These are phyloP conservation scores for Hypsizygus ulmarius DNA, from an alignment of 1,284 basidiomycete species.

Conservation along the genomic window DNA sequence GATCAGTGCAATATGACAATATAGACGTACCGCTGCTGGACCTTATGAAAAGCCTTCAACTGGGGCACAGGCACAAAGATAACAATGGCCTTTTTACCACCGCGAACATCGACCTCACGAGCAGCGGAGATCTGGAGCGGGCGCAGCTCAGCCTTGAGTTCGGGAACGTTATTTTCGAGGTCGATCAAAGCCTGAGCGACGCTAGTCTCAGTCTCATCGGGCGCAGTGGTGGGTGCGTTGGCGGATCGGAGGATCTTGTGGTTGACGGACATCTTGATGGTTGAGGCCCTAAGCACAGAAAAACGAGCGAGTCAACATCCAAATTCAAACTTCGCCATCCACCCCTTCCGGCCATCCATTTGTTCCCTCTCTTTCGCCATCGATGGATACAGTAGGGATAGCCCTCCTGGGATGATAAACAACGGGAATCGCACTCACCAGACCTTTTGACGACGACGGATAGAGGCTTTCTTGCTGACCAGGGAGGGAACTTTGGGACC, in stretches of 20 bases:
- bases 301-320: constrained; percentile 38
- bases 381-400: constrained; percentile 20
- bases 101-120: constrained; percentile 98
- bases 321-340: constrained; percentile 46
- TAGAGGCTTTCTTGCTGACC: constrained; percentile 31
- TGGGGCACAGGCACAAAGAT: constrained; percentile 98
- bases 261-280: constrained; percentile 70
- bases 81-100: constrained; percentile 99
- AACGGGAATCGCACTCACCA: constrained; percentile 38
- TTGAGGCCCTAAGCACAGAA: constrained; percentile 32
- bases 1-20: constrained; percentile 8
- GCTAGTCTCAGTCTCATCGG: constrained; percentile 89
- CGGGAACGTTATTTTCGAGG: constrained; percentile 97
- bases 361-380: constrained; percentile 18
- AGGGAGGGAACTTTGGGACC: constrained; percentile 22
- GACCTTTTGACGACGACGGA: constrained; percentile 41
- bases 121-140: constrained; percentile 97
- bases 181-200: constrained; percentile 97
- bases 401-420: constrained; percentile 20
- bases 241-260: constrained; percentile 93
- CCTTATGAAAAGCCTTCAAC: constrained; percentile 98
- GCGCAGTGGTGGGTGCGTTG: constrained; percentile 87
- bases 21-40: constrained; percentile 87
- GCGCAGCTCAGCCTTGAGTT: constrained; percentile 95
- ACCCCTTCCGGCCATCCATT: constrained; percentile 30